Conservation (phyloP, 164 flowering plant genomes). For the Stephania cephalantha region DNA sequence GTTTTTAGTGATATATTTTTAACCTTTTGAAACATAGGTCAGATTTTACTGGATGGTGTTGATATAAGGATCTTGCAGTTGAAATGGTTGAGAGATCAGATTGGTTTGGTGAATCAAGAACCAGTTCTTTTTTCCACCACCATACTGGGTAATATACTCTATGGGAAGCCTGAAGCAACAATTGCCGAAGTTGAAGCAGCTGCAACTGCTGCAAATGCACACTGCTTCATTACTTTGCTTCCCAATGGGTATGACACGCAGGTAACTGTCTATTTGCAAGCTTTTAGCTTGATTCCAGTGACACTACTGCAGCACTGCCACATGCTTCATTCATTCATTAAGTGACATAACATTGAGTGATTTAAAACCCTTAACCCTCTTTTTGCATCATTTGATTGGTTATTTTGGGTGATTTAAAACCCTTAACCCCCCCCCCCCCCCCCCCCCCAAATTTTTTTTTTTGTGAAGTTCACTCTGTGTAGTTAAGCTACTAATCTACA, state of each 20-base stretch:
- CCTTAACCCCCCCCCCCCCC: no score
- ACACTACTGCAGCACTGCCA: neutral
- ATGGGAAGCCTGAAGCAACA: slow-evolving; percentile 90
- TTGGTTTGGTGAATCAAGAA: slow-evolving; percentile 95
- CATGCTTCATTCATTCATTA: neutral
- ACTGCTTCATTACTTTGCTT: slow-evolving; percentile 80
- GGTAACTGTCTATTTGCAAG: slow-evolving; percentile 28
- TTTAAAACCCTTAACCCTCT: neutral
- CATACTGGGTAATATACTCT: slow-evolving; percentile 81
- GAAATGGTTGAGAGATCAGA: slow-evolving; percentile 82
- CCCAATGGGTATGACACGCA: slow-evolving; percentile 88
- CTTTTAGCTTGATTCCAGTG: neutral
- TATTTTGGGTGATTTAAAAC: no score
- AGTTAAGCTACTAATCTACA: neutral
- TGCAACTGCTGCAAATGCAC: slow-evolving; percentile 88
- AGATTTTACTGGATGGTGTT: slow-evolving; percentile 69
- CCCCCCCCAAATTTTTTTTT: neutral
- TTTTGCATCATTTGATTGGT: no score
- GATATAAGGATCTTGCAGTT: slow-evolving; percentile 77
- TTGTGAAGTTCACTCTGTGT: neutral
- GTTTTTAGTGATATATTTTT: neutral
- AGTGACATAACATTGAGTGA: neutral
- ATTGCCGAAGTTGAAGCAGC: slow-evolving; percentile 88
- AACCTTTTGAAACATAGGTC: slow-evolving; percentile 43
- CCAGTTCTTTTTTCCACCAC: slow-evolving; percentile 97